phyloP scores from a whole-genome alignment of 768 basidiomycete species.

The Butyriboletus loyo region DNA sequence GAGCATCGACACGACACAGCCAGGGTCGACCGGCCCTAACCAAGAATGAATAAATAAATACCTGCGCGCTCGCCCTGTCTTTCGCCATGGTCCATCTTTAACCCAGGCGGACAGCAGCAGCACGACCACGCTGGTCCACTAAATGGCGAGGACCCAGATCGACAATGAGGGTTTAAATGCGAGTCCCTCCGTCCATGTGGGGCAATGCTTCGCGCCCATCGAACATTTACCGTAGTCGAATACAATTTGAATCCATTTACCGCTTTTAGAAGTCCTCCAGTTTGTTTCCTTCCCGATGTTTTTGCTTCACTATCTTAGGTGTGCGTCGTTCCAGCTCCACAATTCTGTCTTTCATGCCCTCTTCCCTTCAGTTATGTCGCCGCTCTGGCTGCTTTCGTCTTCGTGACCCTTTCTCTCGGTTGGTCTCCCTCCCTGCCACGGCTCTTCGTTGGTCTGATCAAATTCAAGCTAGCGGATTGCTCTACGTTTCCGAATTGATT shows the following conservation, averaged over 20 bases:
- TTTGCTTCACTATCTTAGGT: constrained; percentile 64
- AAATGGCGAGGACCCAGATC: constrained; percentile 82
- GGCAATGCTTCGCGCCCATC: constrained; percentile 49
- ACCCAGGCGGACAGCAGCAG: constrained; percentile 62
- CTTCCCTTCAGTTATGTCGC: constrained; percentile 63
- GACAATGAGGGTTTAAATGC: constrained; percentile 72
- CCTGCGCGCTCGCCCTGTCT: background rate
- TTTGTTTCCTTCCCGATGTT: constrained; percentile 28
- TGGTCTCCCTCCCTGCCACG: constrained; percentile 22
- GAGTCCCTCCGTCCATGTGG: constrained; percentile 26
- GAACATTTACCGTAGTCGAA: too few relatives aligned
- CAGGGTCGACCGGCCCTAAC: constrained; percentile 27
- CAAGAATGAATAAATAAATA: too few relatives aligned
- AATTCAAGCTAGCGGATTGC: constrained; percentile 77
- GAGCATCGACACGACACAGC: background rate
- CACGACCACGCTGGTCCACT: constrained; percentile 45
- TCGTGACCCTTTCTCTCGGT: constrained; percentile 92
- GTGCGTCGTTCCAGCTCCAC: constrained; percentile 11
- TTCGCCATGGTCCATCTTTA: constrained; percentile 47
- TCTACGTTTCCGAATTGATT: constrained; percentile 93
- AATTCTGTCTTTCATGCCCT: background rate
- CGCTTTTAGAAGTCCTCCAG: background rate
- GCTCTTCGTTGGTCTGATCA: constrained; percentile 4
- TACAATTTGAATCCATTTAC: too few relatives aligned
- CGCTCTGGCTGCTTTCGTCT: constrained; percentile 73